Evolutionary conservation across 1,284 basidiomycete genomes (phyloP).

Genomic region (Rhizopogon parksii): DNA sequence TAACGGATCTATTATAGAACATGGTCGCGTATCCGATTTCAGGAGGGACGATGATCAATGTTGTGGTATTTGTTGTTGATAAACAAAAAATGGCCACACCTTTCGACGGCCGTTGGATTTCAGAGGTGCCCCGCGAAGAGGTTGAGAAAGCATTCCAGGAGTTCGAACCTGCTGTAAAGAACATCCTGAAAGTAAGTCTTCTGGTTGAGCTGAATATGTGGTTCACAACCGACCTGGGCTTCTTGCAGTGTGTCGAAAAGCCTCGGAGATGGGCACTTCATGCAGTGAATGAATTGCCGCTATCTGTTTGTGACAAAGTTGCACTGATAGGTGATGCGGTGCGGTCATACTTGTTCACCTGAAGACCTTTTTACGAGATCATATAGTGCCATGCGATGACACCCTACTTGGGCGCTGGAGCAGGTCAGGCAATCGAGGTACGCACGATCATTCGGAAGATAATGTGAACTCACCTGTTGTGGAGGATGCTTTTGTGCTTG

Average conservation of each 20-base stretch:
- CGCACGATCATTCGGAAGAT: background rate
- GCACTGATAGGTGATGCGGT: slow-evolving; percentile 33
- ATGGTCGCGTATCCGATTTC: slow-evolving; percentile 39
- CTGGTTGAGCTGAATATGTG: background rate
- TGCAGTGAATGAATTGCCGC: slow-evolving; percentile 23
- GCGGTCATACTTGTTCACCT: background rate
- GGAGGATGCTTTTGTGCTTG: slow-evolving; percentile 33
- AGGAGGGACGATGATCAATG: slow-evolving; percentile 35
- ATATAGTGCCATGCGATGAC: slow-evolving; percentile 27
- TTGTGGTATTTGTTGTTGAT: slow-evolving; percentile 33
- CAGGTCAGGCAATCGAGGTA: slow-evolving; percentile 30
- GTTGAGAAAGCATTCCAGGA: slow-evolving; percentile 26
- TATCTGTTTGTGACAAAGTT: slow-evolving; percentile 23
- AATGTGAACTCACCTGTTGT: background rate
- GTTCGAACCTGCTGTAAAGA: slow-evolving; percentile 38
- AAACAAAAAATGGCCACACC: slow-evolving; percentile 29
- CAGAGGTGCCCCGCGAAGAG: slow-evolving; percentile 26
- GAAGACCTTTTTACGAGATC: background rate
- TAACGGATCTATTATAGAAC: slow-evolving; percentile 27
- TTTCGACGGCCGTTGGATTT: slow-evolving; percentile 32
- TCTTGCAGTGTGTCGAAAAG: slow-evolving; percentile 13
- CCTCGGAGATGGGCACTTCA: slow-evolving; percentile 27
- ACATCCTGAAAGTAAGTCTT: slow-evolving; percentile 31
- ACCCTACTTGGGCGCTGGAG: slow-evolving; percentile 27
- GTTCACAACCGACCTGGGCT: background rate